These are phyloP conservation scores for Hirschfeldia incana DNA, from an alignment of 345 rosid genomes.

Conservation along the genomic window DNA sequence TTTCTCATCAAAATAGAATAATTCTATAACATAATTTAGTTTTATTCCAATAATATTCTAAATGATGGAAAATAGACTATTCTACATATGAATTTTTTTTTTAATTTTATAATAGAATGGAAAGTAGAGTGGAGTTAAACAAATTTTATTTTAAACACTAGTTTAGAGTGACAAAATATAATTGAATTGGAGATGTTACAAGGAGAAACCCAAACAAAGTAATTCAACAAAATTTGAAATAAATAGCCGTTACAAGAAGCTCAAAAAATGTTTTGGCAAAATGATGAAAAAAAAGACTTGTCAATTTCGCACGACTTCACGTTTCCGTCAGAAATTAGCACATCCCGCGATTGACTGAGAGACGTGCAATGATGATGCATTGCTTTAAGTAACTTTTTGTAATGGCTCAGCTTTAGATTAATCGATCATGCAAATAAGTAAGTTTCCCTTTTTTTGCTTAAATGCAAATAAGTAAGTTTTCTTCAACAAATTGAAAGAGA, in stretches of 20 bases:
- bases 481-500: background rate
- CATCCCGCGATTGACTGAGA: constrained; percentile 18
- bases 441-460: background rate
- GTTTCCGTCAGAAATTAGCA: constrained; percentile 3
- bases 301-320: constrained; percentile 33
- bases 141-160: too few relatives aligned
- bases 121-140: too few relatives aligned
- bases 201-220: background rate
- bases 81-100: too few relatives aligned
- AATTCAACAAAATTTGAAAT: background rate
- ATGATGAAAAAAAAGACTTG: background rate
- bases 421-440: background rate
- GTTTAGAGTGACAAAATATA: too few relatives aligned
- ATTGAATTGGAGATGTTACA: too few relatives aligned
- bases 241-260: constrained; percentile 31
- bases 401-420: constrained; percentile 13
- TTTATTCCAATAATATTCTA: too few relatives aligned
- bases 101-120: too few relatives aligned
- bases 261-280: background rate
- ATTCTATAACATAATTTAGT: too few relatives aligned
- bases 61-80: too few relatives aligned
- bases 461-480: background rate
- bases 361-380: constrained; percentile 29
- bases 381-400: background rate
- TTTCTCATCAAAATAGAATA: too few relatives aligned